A percentile compares a stretch with the other conserved stretches of the same genome.
Conservation (phyloP, 2,329 filamentous ascomycete species). For the Paracoccidioides brasiliensis region DNA sequence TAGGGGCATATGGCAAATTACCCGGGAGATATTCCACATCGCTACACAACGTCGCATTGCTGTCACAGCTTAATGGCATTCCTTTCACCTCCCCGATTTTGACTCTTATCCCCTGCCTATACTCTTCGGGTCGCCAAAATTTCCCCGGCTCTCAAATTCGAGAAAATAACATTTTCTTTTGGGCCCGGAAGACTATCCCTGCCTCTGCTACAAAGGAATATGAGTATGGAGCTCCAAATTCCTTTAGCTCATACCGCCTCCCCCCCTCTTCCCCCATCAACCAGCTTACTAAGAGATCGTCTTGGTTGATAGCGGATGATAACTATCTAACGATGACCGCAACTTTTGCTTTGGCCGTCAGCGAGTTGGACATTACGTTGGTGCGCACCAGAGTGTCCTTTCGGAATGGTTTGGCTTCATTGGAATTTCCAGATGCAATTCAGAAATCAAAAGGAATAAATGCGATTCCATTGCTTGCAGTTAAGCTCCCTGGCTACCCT, state of each 20-base stretch:
- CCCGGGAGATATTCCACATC: neutral
- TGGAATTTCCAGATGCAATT: neutral
- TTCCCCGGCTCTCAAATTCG: neutral
- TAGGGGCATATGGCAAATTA: neutral
- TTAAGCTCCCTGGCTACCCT: neutral
- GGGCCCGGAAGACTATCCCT: too few species aligned
- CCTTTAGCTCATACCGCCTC: neutral
- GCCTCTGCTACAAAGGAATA: neutral
- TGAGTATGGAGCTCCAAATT: neutral
- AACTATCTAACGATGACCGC: neutral
- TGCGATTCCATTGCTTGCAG: neutral
- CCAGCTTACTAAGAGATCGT: neutral
- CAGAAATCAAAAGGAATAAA: neutral
- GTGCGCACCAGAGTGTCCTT: too few species aligned
- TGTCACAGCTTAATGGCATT: neutral
- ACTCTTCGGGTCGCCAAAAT: neutral
- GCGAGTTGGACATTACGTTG: neutral
- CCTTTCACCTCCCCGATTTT: neutral
- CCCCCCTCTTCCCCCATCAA: neutral
- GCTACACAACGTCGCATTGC: neutral
- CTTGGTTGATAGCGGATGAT: neutral
- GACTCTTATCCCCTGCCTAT: neutral
- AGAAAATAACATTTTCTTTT: too few species aligned
- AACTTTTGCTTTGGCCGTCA: neutral
- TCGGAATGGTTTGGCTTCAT: neutral